Evolutionary conservation across 768 basidiomycete genomes (phyloP).

Genomic region (Myochromella boudieri): DNA sequence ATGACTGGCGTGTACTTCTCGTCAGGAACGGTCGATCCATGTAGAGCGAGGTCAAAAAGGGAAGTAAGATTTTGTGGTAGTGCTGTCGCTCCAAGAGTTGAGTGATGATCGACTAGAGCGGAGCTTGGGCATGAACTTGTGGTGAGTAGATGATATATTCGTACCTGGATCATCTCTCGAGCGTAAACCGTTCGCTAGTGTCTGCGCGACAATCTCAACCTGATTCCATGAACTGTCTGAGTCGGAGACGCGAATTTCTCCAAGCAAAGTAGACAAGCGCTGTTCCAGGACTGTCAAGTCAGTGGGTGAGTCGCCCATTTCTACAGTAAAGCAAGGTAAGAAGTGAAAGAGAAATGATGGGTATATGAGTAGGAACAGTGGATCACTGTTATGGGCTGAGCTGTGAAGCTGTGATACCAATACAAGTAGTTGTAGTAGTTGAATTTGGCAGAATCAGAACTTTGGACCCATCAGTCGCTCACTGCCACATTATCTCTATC

Average conservation of each 20-base stretch:
- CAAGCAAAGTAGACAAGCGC: constrained; percentile 24
- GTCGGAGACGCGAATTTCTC: constrained; percentile 32
- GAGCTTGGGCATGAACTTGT: constrained; percentile 12
- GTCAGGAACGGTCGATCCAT: constrained; percentile 45
- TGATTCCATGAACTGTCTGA: constrained; percentile 45
- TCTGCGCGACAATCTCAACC: constrained; percentile 50
- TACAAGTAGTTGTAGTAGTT: neutral
- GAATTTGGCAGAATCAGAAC: constrained; percentile 1
- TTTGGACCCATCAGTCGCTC: neutral
- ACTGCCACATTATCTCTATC: neutral
- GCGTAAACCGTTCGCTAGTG: constrained; percentile 64
- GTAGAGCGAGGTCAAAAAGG: constrained; percentile 56
- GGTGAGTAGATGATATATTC: constrained; percentile 1
- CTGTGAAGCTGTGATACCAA: neutral
- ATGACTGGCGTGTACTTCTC: constrained; percentile 48
- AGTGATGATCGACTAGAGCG: constrained; percentile 65
- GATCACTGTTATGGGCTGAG: neutral
- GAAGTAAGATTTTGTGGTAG: constrained; percentile 66
- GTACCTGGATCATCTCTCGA: constrained; percentile 52
- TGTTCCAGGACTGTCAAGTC: constrained; percentile 35
- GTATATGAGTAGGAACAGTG: neutral
- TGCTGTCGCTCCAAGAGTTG: constrained; percentile 60
- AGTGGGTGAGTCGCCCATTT: constrained; percentile 25
- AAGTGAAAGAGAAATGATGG: neutral
- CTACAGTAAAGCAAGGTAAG: neutral